Evolutionary conservation across 2,329 filamentous ascomycete species (phyloP), one percentile per base, ranked within the genome.

Genomic region (Chrysoporthe deuterocubensis): DNA sequence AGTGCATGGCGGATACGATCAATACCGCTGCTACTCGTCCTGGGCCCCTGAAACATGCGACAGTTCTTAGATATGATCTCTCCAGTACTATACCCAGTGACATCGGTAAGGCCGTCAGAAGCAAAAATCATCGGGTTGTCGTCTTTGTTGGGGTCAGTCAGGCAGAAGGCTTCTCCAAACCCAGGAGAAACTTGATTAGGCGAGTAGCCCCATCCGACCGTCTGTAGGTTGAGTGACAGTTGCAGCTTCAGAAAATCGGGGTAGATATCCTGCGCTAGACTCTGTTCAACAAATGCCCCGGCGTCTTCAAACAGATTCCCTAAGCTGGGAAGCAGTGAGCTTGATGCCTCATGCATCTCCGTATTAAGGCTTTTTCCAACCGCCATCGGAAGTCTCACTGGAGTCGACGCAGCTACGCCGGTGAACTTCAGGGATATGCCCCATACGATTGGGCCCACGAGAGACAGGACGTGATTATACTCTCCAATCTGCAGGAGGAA

Each of bases 221-320:
- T 60, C n/a, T 67, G 67, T 14, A 69, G 48, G 34, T 57, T 66
- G 5, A 63, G 56, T 1, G 67, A 69, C 1, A 69, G 44, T 18
- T 69, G 67, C 2, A 61, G 56, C 13, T 69, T 69, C 40, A 67
- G 50, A n/a, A 69, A 69, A 7, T 69, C 67, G 0, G 67, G 67
- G 26, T 69, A 69, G 0, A 67, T 58, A 8, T 67, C 64, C 16
- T 64, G 64, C 4, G 64, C 42, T 6, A 69, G 46, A n/a, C 61
- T 64, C 21, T 57, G 57, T 16, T 69, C 64, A 9, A 67, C 44
- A 6, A 46, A 58, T 2, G 26, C 5, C 11, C 56, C 57, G 0
- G 64, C 64, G n/a, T 69, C 67, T 16, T 67, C 64, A 16, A 69
- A 67, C 0, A 69, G n/a, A 4, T n/a, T 52, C 42, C 63, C 56